Evolutionary conservation across 2,329 filamentous ascomycete genomes (phyloP).

Genomic region (Colletotrichum melonis): DNA sequence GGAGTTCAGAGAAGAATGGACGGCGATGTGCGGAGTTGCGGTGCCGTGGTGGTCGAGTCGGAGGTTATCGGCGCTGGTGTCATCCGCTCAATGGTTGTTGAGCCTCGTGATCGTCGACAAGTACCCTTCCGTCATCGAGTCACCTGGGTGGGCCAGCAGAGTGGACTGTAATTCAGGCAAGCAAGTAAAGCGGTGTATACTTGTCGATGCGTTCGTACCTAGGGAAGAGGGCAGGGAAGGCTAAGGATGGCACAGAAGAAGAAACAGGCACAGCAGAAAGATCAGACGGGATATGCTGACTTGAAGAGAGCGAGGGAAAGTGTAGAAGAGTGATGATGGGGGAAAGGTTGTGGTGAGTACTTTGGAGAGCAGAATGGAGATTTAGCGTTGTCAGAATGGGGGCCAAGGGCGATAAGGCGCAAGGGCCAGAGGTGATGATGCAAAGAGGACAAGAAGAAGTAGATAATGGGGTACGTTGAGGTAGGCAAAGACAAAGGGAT

Average conservation of each 20-base stretch:
- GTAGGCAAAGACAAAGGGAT: slow-evolving; percentile 21
- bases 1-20: background rate
- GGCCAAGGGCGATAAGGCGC: slow-evolving; percentile 18
- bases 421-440: slow-evolving; percentile 26
- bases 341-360: background rate
- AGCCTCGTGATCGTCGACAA: slow-evolving; percentile 33
- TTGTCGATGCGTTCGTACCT: background rate
- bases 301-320: background rate
- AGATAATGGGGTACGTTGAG: too few relatives aligned
- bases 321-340: background rate
- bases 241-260: slow-evolving; percentile 1
- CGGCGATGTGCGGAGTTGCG: slow-evolving; percentile 1
- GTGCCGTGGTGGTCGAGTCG: slow-evolving; percentile 15
- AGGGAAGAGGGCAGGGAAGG: slow-evolving; percentile 8
- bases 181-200: background rate
- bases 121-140: slow-evolving; percentile 35
- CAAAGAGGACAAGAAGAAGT: slow-evolving; percentile 15
- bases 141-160: slow-evolving; percentile 15
- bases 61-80: slow-evolving; percentile 19
- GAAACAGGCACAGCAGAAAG: slow-evolving; percentile 8
- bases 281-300: slow-evolving; percentile 32
- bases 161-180: background rate
- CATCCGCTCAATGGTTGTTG: slow-evolving; percentile 30
- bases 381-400: background rate
- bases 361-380: background rate